Conservation (phyloP, 164 flowering plant species). For the Litsea cubeba region DNA sequence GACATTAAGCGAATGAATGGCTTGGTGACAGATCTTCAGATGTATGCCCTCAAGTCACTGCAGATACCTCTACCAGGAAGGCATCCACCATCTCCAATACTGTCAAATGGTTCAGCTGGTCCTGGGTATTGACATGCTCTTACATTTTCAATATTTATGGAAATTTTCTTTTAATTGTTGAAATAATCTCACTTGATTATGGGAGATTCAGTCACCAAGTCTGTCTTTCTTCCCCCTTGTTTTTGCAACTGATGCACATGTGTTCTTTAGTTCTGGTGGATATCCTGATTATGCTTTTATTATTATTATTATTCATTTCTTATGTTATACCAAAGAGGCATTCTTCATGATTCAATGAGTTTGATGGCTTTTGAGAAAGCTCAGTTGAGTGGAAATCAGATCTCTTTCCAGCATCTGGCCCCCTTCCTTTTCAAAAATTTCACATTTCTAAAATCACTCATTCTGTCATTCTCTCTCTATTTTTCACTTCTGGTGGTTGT, state of each 20-base stretch:
- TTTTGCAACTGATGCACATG: not conserved
- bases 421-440: not conserved
- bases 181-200: no score
- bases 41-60: slow-evolving; percentile 83
- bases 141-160: not conserved
- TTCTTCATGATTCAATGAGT: not conserved
- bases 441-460: no score
- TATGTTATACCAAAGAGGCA: not conserved
- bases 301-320: not conserved
- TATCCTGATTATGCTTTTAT: not conserved
- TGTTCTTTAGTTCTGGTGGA: not conserved
- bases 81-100: slow-evolving; percentile 72
- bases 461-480: no score
- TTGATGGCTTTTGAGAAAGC: not conserved
- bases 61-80: slow-evolving; percentile 79
- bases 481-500: no score
- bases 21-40: slow-evolving; percentile 82
- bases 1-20: slow-evolving; percentile 85
- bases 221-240: not conserved
- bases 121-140: slow-evolving; percentile 35
- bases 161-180: not conserved
- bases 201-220: no score
- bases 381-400: not conserved
- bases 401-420: not conserved
- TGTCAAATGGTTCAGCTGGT: slow-evolving; percentile 37